phyloP scores from a whole-genome alignment of 345 rosid genomes.

The Trapa incisa region DNA sequence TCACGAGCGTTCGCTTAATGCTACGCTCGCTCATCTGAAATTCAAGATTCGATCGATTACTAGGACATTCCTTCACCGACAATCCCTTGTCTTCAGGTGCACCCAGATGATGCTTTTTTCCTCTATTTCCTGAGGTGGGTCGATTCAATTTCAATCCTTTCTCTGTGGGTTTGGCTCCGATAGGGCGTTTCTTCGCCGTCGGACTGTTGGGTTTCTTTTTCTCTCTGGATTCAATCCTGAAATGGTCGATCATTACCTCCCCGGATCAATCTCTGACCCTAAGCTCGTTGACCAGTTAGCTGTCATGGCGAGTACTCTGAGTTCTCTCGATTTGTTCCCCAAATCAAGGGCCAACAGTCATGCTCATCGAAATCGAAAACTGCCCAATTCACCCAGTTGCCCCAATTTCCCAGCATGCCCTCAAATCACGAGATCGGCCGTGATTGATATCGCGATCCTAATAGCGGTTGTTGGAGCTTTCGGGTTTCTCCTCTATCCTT shows the following conservation, averaged over 20 bases:
- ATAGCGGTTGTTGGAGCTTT: slow-evolving; percentile 64
- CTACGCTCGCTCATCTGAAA: not conserved
- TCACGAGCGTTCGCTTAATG: not conserved
- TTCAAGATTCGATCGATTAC: not conserved
- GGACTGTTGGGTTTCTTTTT: not conserved
- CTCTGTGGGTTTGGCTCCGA: slow-evolving; percentile 19
- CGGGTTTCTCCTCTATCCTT: slow-evolving; percentile 68
- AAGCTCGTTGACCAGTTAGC: slow-evolving; percentile 55
- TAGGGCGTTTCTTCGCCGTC: slow-evolving; percentile 6
- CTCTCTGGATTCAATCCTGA: slow-evolving; percentile 29
- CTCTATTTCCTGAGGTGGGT: slow-evolving; percentile 21
- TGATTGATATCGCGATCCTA: slow-evolving; percentile 53
- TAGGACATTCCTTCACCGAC: slow-evolving; percentile 3
- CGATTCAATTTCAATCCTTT: slow-evolving; percentile 20
- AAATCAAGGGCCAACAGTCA: slow-evolving; percentile 33
- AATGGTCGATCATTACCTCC: slow-evolving; percentile 52
- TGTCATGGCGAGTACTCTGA: slow-evolving; percentile 45
- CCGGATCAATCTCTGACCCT: slow-evolving; percentile 75
- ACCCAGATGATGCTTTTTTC: slow-evolving; percentile 5
- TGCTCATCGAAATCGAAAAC: slow-evolving; percentile 21
- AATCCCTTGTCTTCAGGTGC: slow-evolving; percentile 4
- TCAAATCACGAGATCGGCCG: slow-evolving; percentile 61
- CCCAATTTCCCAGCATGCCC: slow-evolving; percentile 28
- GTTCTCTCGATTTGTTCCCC: slow-evolving; percentile 28
- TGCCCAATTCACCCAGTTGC: slow-evolving; percentile 24